Base-by-base conservation (phyloP, 345 rosid species). In the Murraya paniculata region DNA sequence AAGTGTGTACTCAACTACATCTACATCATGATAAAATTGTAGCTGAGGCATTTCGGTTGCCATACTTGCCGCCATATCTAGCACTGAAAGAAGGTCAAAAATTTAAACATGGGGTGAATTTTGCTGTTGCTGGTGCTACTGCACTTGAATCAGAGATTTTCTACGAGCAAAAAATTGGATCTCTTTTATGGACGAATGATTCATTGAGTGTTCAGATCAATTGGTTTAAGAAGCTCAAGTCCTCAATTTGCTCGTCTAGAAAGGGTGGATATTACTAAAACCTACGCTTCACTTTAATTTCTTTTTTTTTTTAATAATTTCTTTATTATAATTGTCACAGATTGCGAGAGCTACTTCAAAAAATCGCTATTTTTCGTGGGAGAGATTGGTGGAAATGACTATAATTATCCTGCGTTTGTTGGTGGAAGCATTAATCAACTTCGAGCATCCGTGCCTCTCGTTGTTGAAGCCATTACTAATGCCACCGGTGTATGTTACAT, bases 341-440 rank as follows among this genome's bases (percentile, higher is more conserved):
- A 85, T 24, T 92, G 97, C 53, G 73, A 83, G 11, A 53, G 30
- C 6, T 87, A 87, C 79, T 84, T 90, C 66, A 88, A 73, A 73
- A 92, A 86, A 78, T 87, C 97, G 8, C 79, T 92, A 24, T 88
- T 92, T 79, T 28, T 89, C 64, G 88, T 92, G 22, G 94, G 94
- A 24, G 94, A 92, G 80, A 91, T 92, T 0, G 97, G 94, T 36
- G 97, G 94, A 38, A 92, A 90, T 68, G 97, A 92, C 77, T 92
- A 89, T 80, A 92, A 87, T 72, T 88, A 85, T 64, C 77, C 88
- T 5, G 84, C 80, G 71, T 81, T 90, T 71, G 57, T 64, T 4
- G 90, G 89, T 33, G 88, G 83, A 81, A 82, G 73, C 78, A 71
- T 80, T 62, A 67, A 81, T 68, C 81, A 81, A 53, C 79, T 87